Evolutionary conservation across 108 stramenopile genomes (phyloP), one percentile per base, ranked within the genome.

Genomic region (Nannochloropsis oceanica): DNA sequence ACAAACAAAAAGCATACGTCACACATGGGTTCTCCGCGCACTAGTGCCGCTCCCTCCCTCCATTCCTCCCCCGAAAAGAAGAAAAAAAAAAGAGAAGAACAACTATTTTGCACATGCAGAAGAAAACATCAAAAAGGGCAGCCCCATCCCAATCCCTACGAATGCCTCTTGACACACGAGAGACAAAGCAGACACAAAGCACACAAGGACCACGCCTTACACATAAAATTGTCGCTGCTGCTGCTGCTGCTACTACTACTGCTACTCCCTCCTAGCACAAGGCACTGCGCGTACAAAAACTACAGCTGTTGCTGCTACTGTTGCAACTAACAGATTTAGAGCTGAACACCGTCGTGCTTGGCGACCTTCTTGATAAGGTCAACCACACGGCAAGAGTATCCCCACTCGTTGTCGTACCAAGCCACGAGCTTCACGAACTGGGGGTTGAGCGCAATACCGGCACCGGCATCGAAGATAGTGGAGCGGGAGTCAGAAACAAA

Each of bases 401-500:
- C 93, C 87, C 89, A 91, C 92, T 93, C 93, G 89, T 94, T 93
- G 86, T 94, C 93, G 82, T 93, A 94, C 92, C 92, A 93, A 79
- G 91, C 89, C 46, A 94, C 89, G 44, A 91, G 83, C 93, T 94
- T 94, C 86, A 93, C 93, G 82, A 93, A 94, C 81, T 86, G 84
- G 43, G 89, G 88, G 92, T 93, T 92, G 80, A 94, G 93, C 89
- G 88, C 89, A 91, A 94, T 98, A 88, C 99, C 96, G 88, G 99
- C 99, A 84, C 93, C 94, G 24, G 96, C 96, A 90, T 99, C 99
- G 86, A 99, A 99, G 95, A 99, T 96, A 92, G 95, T 95, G 42
- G 97, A 96, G 89, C 94, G 94, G 81, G 93, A 87, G 92, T 98
- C 96, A 84, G 94, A 91, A 88, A 97, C 94, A 90, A 98, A 99